A percentile compares a stretch with the other conserved stretches of the same genome.
Evolutionary conservation across 352 stramenopile genomes (phyloP).

Genomic region (Phytophthora sp.): DNA sequence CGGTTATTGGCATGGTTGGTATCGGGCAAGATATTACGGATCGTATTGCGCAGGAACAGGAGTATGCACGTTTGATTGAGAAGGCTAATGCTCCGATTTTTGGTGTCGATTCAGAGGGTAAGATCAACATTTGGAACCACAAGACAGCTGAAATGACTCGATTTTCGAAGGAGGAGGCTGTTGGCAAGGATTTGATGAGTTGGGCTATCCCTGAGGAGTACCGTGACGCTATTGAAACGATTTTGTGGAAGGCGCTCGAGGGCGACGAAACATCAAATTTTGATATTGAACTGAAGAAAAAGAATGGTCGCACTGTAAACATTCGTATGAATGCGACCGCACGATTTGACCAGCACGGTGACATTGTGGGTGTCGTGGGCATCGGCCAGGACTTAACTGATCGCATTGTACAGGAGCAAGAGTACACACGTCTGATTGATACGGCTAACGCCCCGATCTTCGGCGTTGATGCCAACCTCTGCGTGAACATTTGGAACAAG

Average conservation of each 20-base stretch:
- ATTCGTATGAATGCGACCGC: constrained; percentile 78
- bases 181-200: constrained; percentile 77
- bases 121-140: constrained; percentile 92
- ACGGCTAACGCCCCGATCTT: constrained; percentile 92
- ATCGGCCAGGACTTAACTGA: constrained; percentile 90
- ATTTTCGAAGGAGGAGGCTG: constrained; percentile 88
- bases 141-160: constrained; percentile 91
- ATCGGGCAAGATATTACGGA: constrained; percentile 89
- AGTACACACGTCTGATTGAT: constrained; percentile 91
- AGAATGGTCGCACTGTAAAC: constrained; percentile 62
- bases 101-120: constrained; percentile 76
- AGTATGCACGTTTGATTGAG: constrained; percentile 88
- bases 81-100: constrained; percentile 92
- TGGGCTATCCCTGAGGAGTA: constrained; percentile 71
- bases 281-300: constrained; percentile 80
- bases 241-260: constrained; percentile 63
- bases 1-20: constrained; percentile 88
- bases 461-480: constrained; percentile 86
- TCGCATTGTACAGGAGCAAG: constrained; percentile 85
- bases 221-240: constrained; percentile 46
- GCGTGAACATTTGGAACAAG: constrained; percentile 94
- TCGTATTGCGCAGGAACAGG: constrained; percentile 74
- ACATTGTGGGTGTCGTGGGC: constrained; percentile 85
- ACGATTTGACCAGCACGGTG: constrained; percentile 69
- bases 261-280: constrained; percentile 85